Evolutionary conservation across 495 filamentous ascomycete genomes (phyloP).

Genomic region (Annulohypoxylon bovei): DNA sequence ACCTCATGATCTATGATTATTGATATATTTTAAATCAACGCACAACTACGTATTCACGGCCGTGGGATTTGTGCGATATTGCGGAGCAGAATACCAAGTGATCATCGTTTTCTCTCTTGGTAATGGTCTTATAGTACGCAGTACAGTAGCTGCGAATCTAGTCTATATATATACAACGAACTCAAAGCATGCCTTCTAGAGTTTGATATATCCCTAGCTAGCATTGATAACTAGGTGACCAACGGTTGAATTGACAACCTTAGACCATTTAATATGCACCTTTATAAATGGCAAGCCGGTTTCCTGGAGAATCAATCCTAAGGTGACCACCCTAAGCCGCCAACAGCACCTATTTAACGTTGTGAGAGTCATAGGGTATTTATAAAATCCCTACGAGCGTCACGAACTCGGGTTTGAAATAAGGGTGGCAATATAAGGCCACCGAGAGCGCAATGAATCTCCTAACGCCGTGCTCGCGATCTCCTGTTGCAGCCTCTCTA

Average conservation of each 20-base stretch:
- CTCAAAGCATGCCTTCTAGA: not conserved
- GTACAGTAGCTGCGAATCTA: not conserved
- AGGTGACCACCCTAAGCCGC: not conserved
- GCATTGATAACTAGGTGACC: not conserved
- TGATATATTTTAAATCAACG: no score
- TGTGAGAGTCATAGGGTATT: not conserved
- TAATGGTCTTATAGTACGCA: not conserved
- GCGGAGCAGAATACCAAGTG: not conserved
- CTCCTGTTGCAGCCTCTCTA: conserved; percentile 46
- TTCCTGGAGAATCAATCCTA: not conserved
- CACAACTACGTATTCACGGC: no score
- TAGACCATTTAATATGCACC: not conserved
- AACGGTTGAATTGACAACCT: not conserved
- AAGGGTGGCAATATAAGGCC: not conserved
- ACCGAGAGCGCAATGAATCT: conserved; percentile 1
- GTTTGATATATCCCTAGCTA: not conserved
- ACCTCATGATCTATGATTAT: no score
- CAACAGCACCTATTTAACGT: not conserved
- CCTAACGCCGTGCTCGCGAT: conserved; percentile 37
- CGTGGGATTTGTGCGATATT: not conserved
- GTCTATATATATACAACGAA: not conserved
- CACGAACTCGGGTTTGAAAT: not conserved
- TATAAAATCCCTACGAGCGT: not conserved
- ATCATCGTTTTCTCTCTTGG: not conserved
- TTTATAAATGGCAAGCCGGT: not conserved